phyloP scores from a whole-genome alignment of 78 protist species.

The Speleostelium caveatum region DNA sequence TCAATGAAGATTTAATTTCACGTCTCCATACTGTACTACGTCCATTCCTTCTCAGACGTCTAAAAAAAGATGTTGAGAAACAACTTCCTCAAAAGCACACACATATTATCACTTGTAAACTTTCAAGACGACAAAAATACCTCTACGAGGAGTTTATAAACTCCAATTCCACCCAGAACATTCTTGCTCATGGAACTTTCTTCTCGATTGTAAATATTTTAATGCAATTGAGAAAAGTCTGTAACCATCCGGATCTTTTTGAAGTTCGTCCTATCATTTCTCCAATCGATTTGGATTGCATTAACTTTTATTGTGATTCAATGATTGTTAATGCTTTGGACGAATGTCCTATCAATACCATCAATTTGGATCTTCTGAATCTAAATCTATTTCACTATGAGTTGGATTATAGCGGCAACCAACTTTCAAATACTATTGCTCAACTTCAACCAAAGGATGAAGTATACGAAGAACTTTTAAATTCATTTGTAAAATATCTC shows the following conservation, averaged over 20 bases:
- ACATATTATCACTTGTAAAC: constrained; percentile 86
- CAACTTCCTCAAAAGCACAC: constrained; percentile 89
- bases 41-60: constrained; percentile 96
- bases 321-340: constrained; percentile 1
- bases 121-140: constrained; percentile 90
- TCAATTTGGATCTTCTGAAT: constrained; percentile 46
- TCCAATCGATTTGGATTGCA: constrained; percentile 71
- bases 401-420: constrained; percentile 7
- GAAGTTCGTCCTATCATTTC: constrained; percentile 88
- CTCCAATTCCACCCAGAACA: constrained; percentile 64
- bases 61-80: constrained; percentile 94
- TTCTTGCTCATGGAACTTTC: constrained; percentile 69
- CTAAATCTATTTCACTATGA: too few relatives aligned
- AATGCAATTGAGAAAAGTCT: constrained; percentile 95
- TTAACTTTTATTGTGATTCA: background rate
- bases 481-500: background rate
- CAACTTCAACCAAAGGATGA: constrained; percentile 13
- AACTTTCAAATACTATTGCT: constrained; percentile 16
- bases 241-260: constrained; percentile 97
- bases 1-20: constrained; percentile 64
- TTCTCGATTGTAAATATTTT: constrained; percentile 87
- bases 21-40: constrained; percentile 91
- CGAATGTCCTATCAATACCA: constrained; percentile 2
- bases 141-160: constrained; percentile 94
- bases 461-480: background rate